A percentile compares a stretch with the other conserved stretches of the same genome.
phyloP scores from a whole-genome alignment of 208 protist species.

The Tritrichomonas musculus region DNA sequence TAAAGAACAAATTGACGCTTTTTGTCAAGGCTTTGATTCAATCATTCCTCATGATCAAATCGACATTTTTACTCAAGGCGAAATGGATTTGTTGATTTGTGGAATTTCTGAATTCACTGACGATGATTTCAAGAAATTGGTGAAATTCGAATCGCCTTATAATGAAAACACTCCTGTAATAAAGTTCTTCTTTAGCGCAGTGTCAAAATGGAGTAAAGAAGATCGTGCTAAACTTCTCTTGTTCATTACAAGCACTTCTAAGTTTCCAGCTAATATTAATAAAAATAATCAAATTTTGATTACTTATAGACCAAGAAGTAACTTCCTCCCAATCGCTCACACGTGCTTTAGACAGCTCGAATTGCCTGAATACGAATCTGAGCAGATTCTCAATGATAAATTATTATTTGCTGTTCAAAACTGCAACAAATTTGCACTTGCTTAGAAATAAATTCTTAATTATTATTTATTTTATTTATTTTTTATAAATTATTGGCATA shows the following conservation, averaged over 20 bases:
- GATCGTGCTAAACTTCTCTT: slow-evolving; percentile 83
- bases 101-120: slow-evolving; percentile 90
- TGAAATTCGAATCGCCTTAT: slow-evolving; percentile 74
- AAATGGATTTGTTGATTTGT: slow-evolving; percentile 94
- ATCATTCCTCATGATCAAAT: slow-evolving; percentile 80
- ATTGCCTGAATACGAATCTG: slow-evolving; percentile 75
- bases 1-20: slow-evolving; percentile 79
- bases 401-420: slow-evolving; percentile 51
- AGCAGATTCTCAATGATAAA: slow-evolving; percentile 53
- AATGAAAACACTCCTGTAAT: slow-evolving; percentile 61
- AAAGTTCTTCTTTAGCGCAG: slow-evolving; percentile 90
- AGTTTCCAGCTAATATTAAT: slow-evolving; percentile 76
- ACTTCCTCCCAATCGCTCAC: slow-evolving; percentile 80
- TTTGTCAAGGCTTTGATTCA: slow-evolving; percentile 86
- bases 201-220: slow-evolving; percentile 65
- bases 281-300: slow-evolving; percentile 41
- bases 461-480: too few relatives aligned
- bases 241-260: slow-evolving; percentile 92
- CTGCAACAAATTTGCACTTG: slow-evolving; percentile 50
- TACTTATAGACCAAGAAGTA: slow-evolving; percentile 41
- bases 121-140: slow-evolving; percentile 78
- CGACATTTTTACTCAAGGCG: slow-evolving; percentile 80
- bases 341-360: slow-evolving; percentile 91
- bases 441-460: too few relatives aligned
- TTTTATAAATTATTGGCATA: too few relatives aligned